Base-by-base conservation (phyloP, 345 rosid genomes). In the Noccaea caerulescens region DNA sequence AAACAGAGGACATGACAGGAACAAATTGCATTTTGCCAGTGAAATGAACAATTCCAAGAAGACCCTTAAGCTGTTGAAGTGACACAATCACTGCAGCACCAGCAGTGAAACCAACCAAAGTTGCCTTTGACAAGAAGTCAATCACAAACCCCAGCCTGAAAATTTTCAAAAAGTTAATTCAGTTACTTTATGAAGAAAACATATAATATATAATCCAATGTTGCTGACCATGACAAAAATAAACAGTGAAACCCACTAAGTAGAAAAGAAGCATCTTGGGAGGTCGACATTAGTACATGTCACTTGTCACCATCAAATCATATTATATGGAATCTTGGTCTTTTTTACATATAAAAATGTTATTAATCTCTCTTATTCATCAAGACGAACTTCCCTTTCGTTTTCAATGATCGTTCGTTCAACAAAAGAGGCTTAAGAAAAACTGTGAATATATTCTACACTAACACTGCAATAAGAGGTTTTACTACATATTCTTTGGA, bases 81-180 rank as follows among this genome's bases (percentile, higher is more conserved):
- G 97, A 87, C 14, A 95, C 99, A 54, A 95, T 92, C 42, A 95
- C 76, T 23, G 99, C 99, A 37, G 98, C 99, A 34, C 98, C 99
- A 42, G 98, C 98, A 89, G 88, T 95, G 83, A 95, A 95, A 60
- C 99, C 99, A 33, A 88, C 68, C 56, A 95, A 84, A 9, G 97
- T 95, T 42, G 99, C 98, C 89, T 87, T 92, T 32, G 99, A 95
- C 20, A 95, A 86, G 71, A 95, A 95, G 81, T 95, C 99, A 42
- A 95, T 95, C 53, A 92, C 53, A 76, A 95, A 95, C 5, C 99
- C 99, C 56, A 95, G 81, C 87, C 99, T 92, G 91, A 71, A 81
- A 33, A 46, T 8, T 36, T 36, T 16, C 25, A 20, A 42, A 5
- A 23, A 10, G 33, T 9, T 2, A 6, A 8, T 0, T 33, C 13